phyloP scores from a whole-genome alignment of 1,139 yeast species.

The Fermentozyma sake region DNA sequence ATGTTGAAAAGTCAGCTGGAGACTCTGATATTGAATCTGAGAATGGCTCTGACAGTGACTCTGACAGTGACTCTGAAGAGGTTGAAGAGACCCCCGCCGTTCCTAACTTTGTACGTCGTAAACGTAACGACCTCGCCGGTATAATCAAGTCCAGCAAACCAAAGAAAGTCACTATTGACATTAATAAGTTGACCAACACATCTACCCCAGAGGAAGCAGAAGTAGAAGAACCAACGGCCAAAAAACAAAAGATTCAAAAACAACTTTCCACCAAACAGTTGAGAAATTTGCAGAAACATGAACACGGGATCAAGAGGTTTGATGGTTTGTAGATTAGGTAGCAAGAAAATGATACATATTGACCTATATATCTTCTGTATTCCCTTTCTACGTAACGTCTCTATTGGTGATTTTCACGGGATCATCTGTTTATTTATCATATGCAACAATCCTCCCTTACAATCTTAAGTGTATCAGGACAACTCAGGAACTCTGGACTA shows the following conservation, averaged over 20 bases:
- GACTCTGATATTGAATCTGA: conserved; percentile 9
- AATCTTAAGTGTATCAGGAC: no score
- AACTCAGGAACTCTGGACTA: no score
- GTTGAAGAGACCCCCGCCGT: conserved; percentile 5
- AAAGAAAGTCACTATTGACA: conserved; percentile 15
- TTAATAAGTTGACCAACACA: conserved; percentile 13
- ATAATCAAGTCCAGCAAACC: conserved; percentile 8
- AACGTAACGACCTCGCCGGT: conserved; percentile 6
- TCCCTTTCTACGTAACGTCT: no score
- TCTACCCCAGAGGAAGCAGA: conserved; percentile 5
- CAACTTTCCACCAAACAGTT: conserved; percentile 43
- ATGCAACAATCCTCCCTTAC: no score
- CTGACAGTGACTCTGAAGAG: conserved; percentile 3
- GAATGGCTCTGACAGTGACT: conserved; percentile 10
- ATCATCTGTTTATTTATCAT: no score
- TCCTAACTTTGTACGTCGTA: conserved; percentile 7
- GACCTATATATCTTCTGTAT: no score
- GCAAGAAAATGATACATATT: no score
- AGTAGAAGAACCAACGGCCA: conserved; percentile 13
- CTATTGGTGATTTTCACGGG: no score
- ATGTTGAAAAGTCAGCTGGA: conserved; percentile 9
- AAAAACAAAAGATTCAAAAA: conserved; percentile 28
- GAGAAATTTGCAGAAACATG: conserved; percentile 47
- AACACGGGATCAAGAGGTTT: conserved; percentile 64
- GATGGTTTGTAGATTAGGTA: conserved; percentile 46